A percentile compares a stretch with the other conserved stretches of the same genome.
Evolutionary conservation across 768 basidiomycete genomes (phyloP).

Genomic region (Rhodotorula graminis): DNA sequence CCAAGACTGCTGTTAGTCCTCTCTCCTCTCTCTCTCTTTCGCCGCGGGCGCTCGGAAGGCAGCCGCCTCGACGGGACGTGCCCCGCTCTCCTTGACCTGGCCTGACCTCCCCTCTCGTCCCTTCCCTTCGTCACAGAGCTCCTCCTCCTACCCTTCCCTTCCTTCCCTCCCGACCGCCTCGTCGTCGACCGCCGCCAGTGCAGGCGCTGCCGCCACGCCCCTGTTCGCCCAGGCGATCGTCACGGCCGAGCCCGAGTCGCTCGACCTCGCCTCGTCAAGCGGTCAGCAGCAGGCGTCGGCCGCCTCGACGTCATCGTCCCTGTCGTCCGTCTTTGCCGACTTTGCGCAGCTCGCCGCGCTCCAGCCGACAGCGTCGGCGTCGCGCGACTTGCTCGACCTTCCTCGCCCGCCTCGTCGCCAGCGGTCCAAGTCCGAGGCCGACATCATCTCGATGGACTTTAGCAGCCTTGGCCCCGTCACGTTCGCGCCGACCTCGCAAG

Average conservation of each 20-base stretch:
- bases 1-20: slow-evolving; percentile 21
- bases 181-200: not conserved
- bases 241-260: slow-evolving; percentile 24
- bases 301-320: not conserved
- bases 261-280: not conserved
- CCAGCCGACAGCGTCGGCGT: not conserved
- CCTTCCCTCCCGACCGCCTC: slow-evolving; percentile 3
- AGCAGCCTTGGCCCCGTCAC: not conserved
- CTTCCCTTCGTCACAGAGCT: not conserved
- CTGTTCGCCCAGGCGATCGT: slow-evolving; percentile 22
- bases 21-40: not conserved
- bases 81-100: no score
- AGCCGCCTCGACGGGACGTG: no score
- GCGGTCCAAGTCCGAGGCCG: slow-evolving; percentile 29
- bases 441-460: slow-evolving; percentile 19
- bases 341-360: not conserved
- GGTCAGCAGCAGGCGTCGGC: not conserved
- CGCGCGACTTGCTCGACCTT: slow-evolving; percentile 1
- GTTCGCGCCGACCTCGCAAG: not conserved
- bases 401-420: slow-evolving; percentile 6
- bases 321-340: slow-evolving; percentile 2
- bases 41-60: no score
- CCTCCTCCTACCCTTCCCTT: not conserved
- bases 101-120: not conserved
- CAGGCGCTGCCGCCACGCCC: not conserved